Evolutionary conservation across 345 rosid genomes (phyloP), one percentile per base, ranked within the genome.

Genomic region (Arabidopsis thaliana): DNA sequence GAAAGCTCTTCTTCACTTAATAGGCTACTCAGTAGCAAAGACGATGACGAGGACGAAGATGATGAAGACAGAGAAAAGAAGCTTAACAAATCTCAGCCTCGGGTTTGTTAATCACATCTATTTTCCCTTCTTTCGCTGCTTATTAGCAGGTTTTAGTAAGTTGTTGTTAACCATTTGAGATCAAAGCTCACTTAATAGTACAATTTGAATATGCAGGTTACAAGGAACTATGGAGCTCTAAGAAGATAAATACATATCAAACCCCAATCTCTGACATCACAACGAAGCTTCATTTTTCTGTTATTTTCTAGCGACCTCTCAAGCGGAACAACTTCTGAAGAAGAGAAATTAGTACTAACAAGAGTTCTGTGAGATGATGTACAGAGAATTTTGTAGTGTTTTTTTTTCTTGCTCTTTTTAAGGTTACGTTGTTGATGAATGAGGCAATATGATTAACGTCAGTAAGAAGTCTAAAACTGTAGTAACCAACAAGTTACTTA

Each of bases 141-240:
- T 1, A 16, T 46, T 7, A 6, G 51, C 23, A 0, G 51, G 51
- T 46, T 46, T 46, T n/a, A 46, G 9, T 1, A 16, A 45, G 9
- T n/a, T 45, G 22, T 45, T 8, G 22, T 69, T 65, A 52, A 16
- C 59, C 38, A 38, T 51, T 37, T 46, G 42, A 42, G 60, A 8
- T 4, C 60, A 41, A 5, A 20, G 33, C 37, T n/a, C 76, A 28
- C 52, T 4, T 13, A 1, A 22, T 57, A 9, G 45, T 52, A 33
- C 4, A 58, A 37, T n/a, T 30, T 38, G 59, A 24, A 24, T 30
- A 65, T 69, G 69, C 67, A 93, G 98, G 91, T 85, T 50, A 87
- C 91, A 1, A 89, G 87, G 85, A 91, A 84, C 72, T 94, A 94
- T 60, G 98, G 98, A 61, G 91, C 97, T 82, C 82, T 94, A 69